Evolutionary conservation across 306 rosid species (phyloP).

Genomic region (Dicorynia guianensis): DNA sequence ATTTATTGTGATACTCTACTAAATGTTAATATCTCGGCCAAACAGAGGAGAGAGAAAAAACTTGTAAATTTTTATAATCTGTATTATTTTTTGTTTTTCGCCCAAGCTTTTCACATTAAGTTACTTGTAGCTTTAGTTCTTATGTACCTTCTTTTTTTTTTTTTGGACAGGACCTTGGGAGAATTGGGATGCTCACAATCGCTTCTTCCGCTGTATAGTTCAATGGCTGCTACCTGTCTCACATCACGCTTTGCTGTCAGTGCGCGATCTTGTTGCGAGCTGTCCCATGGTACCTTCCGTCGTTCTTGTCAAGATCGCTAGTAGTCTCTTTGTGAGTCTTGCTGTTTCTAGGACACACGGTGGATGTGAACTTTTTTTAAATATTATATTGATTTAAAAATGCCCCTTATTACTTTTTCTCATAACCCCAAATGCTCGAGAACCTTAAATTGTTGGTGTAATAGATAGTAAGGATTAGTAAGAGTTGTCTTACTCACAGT

Average conservation of each 20-base stretch:
- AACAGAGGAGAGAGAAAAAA: neutral
- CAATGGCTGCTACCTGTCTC: constrained; percentile 49
- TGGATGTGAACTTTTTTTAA: constrained; percentile 19
- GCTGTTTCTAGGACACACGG: constrained; percentile 58
- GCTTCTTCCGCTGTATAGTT: constrained; percentile 50
- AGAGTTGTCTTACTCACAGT: constrained; percentile 33
- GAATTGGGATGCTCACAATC: constrained; percentile 69
- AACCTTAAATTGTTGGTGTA: constrained; percentile 9
- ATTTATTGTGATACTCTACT: too few species aligned
- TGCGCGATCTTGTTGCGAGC: constrained; percentile 62
- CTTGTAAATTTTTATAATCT: neutral
- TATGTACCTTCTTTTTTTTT: neutral
- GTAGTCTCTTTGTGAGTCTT: constrained; percentile 82
- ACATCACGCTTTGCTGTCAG: constrained; percentile 63
- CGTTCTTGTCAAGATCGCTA: constrained; percentile 89
- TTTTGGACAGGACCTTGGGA: constrained; percentile 56
- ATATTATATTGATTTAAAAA: neutral
- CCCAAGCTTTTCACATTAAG: neutral
- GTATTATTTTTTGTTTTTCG: neutral
- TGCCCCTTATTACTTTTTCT: neutral
- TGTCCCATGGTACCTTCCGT: constrained; percentile 80
- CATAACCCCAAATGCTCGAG: constrained; percentile 17
- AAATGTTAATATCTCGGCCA: neutral
- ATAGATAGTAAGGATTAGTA: constrained; percentile 14
- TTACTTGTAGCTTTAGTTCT: neutral